phyloP scores from a whole-genome alignment of 2,329 filamentous ascomycete genomes.

The Exophiala sp. region DNA sequence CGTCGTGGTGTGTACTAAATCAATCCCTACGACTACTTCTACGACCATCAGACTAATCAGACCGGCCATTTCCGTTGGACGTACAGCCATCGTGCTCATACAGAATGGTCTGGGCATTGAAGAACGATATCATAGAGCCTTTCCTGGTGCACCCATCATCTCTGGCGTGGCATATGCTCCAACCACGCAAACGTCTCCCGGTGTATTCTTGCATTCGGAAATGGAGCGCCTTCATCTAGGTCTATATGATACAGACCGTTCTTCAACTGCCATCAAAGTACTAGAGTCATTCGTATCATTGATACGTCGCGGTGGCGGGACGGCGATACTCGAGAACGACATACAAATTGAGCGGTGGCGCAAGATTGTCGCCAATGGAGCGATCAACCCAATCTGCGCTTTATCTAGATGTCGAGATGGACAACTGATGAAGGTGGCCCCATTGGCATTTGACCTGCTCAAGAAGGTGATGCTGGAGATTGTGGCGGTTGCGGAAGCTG shows the following conservation, averaged over 20 bases:
- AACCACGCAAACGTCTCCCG: slow-evolving; percentile 48
- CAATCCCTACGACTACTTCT: slow-evolving; percentile 56
- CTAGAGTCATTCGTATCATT: slow-evolving; percentile 39
- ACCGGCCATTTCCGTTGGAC: slow-evolving; percentile 48
- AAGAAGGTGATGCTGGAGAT: slow-evolving; percentile 46
- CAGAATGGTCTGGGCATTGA: slow-evolving; percentile 64
- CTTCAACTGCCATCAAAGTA: not conserved
- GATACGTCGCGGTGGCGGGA: slow-evolving; percentile 42
- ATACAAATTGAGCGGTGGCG: slow-evolving; percentile 58
- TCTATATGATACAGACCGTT: slow-evolving; percentile 41
- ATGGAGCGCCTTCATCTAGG: slow-evolving; percentile 50
- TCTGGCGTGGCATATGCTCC: slow-evolving; percentile 53
- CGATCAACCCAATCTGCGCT: slow-evolving; percentile 60
- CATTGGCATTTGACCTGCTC: slow-evolving; percentile 31
- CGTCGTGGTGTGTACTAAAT: slow-evolving; percentile 62
- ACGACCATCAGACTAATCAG: slow-evolving; percentile 47
- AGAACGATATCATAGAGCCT: slow-evolving; percentile 43
- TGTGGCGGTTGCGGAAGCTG: slow-evolving; percentile 37
- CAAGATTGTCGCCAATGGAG: slow-evolving; percentile 59
- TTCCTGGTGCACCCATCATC: not conserved
- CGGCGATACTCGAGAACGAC: slow-evolving; percentile 49
- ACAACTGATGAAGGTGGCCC: slow-evolving; percentile 44
- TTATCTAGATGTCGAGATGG: slow-evolving; percentile 54
- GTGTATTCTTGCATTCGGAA: slow-evolving; percentile 45
- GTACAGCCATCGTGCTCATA: slow-evolving; percentile 54